Evolutionary conservation across 768 basidiomycete genomes (phyloP), one percentile per base, ranked within the genome.

Genomic region (Boletales sp.): DNA sequence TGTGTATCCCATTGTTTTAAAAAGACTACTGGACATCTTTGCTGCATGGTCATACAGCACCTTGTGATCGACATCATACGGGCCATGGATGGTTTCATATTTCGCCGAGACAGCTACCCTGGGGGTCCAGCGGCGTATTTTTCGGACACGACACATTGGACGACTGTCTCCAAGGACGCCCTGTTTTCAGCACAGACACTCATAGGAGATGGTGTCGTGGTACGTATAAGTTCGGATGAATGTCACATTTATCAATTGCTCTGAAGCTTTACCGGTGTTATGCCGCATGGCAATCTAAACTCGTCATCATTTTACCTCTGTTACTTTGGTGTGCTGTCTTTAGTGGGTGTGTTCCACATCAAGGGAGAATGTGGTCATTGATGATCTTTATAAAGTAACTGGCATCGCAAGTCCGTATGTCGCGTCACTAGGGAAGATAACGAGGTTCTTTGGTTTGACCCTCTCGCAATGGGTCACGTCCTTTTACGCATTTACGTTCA

Each of bases 381-480:
- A 25, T n/a, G 18, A 17, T 15, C 8, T 19, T 10, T 32, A 13
- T 12, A 6, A 34, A 50, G 54, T 25, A 30, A 64, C 63, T 41
- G 45, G 60, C 45, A 21, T 57, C 38, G 21, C 39, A 48, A 39
- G 58, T 47, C 19, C 48, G 44, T 45, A 63, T 25, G 56, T 55
- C 7, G 51, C 57, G 14, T 58, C 57, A 1, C 43, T 31, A 6
- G 38, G 45, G 8, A 18, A 45, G 1, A 47, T 47, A 5, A n/a
- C 15, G 11, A 50, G 54, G 14, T 58, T 70, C 35, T 68, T 66
- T 45, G 63, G 52, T 5, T 46, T 37, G 5, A 50, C 48, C 17
- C 55, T 62, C 8, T 59, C 63, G 0, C 44, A 50, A 17, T 72
- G 70, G 69, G 67, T 71, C 46, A 67, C 58, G 0, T 49, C 66